Percentiles rank a stretch among this genome's conserved stretches.
Conservation (phyloP, 2,329 filamentous ascomycete species). For the Xylariaceae sp. region DNA sequence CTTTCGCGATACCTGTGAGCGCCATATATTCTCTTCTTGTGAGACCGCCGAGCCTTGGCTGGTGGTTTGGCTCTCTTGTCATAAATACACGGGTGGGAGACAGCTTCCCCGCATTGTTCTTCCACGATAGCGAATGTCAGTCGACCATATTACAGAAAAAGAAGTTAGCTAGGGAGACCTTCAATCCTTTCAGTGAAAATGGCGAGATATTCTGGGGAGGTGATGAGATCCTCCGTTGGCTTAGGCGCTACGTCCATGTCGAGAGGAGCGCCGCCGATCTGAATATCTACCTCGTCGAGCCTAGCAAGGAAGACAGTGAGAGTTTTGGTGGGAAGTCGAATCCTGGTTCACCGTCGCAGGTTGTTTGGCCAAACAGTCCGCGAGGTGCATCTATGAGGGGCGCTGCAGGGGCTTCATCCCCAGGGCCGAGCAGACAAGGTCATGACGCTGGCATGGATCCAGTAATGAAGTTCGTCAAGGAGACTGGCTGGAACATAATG, state of each 20-base stretch:
- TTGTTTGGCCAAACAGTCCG: conserved; percentile 37
- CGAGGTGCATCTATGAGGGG: conserved; percentile 31
- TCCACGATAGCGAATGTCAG: conserved; percentile 95
- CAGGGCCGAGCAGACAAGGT: conserved; percentile 36
- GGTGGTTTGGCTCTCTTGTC: conserved; percentile 96
- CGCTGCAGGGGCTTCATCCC: conserved; percentile 35
- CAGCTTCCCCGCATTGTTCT: conserved; percentile 92
- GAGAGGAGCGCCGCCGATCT: conserved; percentile 82
- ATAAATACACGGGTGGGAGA: conserved; percentile 89
- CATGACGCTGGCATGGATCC: conserved; percentile 80
- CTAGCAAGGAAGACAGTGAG: conserved; percentile 73
- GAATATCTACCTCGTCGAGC: conserved; percentile 87
- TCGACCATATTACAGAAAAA: conserved; percentile 93
- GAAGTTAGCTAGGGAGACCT: conserved; percentile 73
- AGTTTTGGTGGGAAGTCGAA: conserved; percentile 67
- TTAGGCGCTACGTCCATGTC: conserved; percentile 76
- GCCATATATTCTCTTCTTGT: conserved; percentile 89
- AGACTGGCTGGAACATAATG: conserved; percentile 92
- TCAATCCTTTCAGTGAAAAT: conserved; percentile 81
- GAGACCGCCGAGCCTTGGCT: conserved; percentile 85
- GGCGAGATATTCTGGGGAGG: conserved; percentile 96
- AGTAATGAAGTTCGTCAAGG: conserved; percentile 87
- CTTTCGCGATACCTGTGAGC: conserved; percentile 85
- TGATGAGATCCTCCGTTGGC: conserved; percentile 88
- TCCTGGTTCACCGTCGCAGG: conserved; percentile 40